phyloP scores from a whole-genome alignment of 2,329 filamentous ascomycete genomes.

The Aspergillus tamarii region DNA sequence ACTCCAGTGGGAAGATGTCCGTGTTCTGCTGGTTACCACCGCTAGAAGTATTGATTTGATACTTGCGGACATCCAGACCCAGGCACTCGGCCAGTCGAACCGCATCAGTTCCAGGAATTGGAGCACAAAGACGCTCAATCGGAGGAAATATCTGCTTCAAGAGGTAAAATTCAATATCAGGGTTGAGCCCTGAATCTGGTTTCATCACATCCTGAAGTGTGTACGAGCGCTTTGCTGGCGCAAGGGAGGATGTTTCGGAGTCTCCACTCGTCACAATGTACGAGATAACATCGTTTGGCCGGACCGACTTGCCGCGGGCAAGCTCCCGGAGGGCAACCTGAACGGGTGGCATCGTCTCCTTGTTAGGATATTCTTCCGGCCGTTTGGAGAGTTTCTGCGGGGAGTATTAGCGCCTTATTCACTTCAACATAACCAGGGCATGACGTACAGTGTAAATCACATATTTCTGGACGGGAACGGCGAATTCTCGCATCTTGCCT shows the following conservation, averaged over 20 bases:
- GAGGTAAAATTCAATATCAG: constrained; percentile 97
- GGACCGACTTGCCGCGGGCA: constrained; percentile 81
- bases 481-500: constrained; percentile 79
- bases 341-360: constrained; percentile 92
- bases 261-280: constrained; percentile 82
- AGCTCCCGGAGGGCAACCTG: constrained; percentile 91
- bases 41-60: constrained; percentile 68
- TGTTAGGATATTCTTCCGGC: constrained; percentile 91
- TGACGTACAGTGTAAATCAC: constrained; percentile 79
- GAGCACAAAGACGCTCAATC: constrained; percentile 95
- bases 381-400: constrained; percentile 82
- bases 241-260: constrained; percentile 63
- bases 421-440: background rate
- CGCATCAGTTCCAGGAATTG: constrained; percentile 90
- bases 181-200: constrained; percentile 71
- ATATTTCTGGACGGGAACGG: constrained; percentile 80
- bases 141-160: constrained; percentile 98
- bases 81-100: constrained; percentile 89
- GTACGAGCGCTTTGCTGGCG: constrained; percentile 83
- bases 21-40: constrained; percentile 57
- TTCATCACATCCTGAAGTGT: constrained; percentile 84
- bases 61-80: constrained; percentile 86
- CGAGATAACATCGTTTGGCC: constrained; percentile 93
- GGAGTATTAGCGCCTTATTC: constrained; percentile 20
- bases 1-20: constrained; percentile 89